A percentile compares a stretch with the other conserved stretches of the same genome.
phyloP scores from a whole-genome alignment of 1,284 basidiomycete species.

The Veloporphyrellus conicus region DNA sequence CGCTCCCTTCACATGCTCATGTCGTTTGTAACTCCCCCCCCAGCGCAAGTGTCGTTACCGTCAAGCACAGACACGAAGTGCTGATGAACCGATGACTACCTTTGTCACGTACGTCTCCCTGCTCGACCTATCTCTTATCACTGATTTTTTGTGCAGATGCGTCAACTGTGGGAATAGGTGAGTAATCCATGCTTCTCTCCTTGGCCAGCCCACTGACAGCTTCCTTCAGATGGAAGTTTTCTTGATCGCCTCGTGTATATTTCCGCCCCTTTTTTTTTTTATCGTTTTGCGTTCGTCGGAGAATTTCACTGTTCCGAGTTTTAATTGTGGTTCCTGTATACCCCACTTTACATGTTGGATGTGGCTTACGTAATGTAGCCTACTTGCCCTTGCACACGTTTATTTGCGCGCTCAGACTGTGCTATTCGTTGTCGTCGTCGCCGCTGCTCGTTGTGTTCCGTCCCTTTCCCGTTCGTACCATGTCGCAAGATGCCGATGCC shows the following conservation, averaged over 20 bases:
- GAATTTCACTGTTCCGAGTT: too few relatives aligned
- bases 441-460: neutral
- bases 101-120: slow-evolving; percentile 55
- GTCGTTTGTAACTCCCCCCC: slow-evolving; percentile 9
- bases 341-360: slow-evolving; percentile 1
- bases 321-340: slow-evolving; percentile 27
- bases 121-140: neutral
- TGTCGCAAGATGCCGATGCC: slow-evolving; percentile 50
- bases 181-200: slow-evolving; percentile 13
- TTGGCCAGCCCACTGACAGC: slow-evolving; percentile 4
- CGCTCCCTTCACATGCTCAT: neutral
- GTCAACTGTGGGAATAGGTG: slow-evolving; percentile 58
- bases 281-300: too few relatives aligned
- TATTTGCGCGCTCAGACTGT: slow-evolving; percentile 11
- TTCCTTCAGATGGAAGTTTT: slow-evolving; percentile 60
- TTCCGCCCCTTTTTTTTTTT: slow-evolving; percentile 6
- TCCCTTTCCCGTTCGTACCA: slow-evolving; percentile 17
- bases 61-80: slow-evolving; percentile 90
- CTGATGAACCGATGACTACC: slow-evolving; percentile 94
- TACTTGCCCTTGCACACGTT: slow-evolving; percentile 10
- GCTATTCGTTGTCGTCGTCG: neutral
- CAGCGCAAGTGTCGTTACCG: slow-evolving; percentile 88
- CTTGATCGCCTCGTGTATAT: slow-evolving; percentile 35
- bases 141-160: slow-evolving; percentile 38
- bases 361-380: slow-evolving; percentile 20